A percentile compares a stretch with the other conserved stretches of the same genome.
Conservation (phyloP, 1,284 basidiomycete genomes). For the Athelia sp. region DNA sequence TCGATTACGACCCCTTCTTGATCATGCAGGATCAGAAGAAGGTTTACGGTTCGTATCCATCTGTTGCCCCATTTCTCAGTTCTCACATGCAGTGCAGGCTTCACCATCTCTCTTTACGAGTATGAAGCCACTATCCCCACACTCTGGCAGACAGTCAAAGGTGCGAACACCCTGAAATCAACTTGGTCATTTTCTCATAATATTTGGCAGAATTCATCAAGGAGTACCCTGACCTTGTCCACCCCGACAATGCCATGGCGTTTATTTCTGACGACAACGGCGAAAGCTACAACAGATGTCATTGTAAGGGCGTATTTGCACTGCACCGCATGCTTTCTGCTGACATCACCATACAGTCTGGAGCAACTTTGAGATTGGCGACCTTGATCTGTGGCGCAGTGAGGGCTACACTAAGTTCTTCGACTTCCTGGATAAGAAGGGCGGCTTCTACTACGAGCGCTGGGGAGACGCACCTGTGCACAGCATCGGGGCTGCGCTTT, state of each 20-base stretch:
- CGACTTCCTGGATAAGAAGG: conserved; percentile 75
- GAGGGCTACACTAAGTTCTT: conserved; percentile 86
- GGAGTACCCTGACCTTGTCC: conserved; percentile 62
- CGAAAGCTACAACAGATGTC: conserved; percentile 79
- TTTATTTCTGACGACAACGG: conserved; percentile 85
- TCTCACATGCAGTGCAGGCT: conserved; percentile 44
- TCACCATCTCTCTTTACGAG: conserved; percentile 83
- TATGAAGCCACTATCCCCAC: conserved; percentile 84
- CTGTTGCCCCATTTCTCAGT: neutral
- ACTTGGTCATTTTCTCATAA: conserved; percentile 1
- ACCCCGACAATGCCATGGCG: conserved; percentile 70
- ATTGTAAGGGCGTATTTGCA: conserved; percentile 53
- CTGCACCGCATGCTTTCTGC: neutral
- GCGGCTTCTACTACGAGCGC: conserved; percentile 93
- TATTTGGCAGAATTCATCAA: conserved; percentile 67
- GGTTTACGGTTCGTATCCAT: conserved; percentile 60
- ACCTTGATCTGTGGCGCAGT: conserved; percentile 78
- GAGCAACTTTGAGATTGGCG: conserved; percentile 90
- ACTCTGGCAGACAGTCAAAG: conserved; percentile 75
- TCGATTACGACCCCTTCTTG: conserved; percentile 86
- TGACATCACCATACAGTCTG: conserved; percentile 50
- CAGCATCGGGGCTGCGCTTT: conserved; percentile 80
- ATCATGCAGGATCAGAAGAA: conserved; percentile 87
- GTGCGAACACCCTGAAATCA: conserved; percentile 28
- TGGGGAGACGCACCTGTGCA: conserved; percentile 94